phyloP scores from a whole-genome alignment of 2,329 filamentous ascomycete genomes.

The Zymoseptoria crescenta region DNA sequence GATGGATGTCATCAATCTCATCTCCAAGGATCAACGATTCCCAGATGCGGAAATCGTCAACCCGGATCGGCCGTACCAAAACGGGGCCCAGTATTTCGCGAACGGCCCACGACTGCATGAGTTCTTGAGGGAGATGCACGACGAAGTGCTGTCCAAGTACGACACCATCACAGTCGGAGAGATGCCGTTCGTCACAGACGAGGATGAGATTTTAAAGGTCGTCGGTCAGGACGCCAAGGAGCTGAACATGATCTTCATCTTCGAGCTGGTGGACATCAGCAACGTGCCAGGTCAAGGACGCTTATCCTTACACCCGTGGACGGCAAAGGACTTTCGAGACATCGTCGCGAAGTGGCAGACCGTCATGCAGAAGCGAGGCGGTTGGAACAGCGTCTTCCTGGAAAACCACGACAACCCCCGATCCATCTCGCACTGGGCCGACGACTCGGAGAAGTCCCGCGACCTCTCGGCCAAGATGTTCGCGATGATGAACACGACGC shows the following conservation, averaged over 20 bases:
- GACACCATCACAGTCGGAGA: conserved; percentile 54
- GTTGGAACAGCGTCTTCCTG: conserved; percentile 46
- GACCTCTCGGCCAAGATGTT: conserved; percentile 42
- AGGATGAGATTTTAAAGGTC: conserved; percentile 36
- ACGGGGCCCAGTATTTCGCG: conserved; percentile 44
- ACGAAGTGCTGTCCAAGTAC: conserved; percentile 47
- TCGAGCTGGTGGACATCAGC: conserved; percentile 38
- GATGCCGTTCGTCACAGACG: conserved; percentile 48
- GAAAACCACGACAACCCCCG: conserved; percentile 47
- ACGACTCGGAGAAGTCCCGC: conserved; percentile 40
- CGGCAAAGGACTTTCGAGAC: conserved; percentile 21
- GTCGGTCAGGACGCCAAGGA: conserved; percentile 36
- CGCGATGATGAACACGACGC: conserved; percentile 40
- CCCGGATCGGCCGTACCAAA: conserved; percentile 38
- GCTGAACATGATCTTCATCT: conserved; percentile 44
- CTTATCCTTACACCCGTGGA: conserved; percentile 36
- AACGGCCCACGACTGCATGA: conserved; percentile 54
- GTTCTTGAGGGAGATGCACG: conserved; percentile 47
- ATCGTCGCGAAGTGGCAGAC: conserved; percentile 37
- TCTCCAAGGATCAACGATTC: conserved; percentile 38
- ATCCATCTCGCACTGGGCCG: conserved; percentile 41
- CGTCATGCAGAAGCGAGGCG: conserved; percentile 41
- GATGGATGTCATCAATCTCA: conserved; percentile 44
- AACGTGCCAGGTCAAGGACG: conserved; percentile 27
- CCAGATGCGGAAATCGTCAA: conserved; percentile 37